Percentiles rank a stretch among this genome's conserved stretches.
Conservation (phyloP, 164 flowering plant genomes). For the Amborella trichopoda region DNA sequence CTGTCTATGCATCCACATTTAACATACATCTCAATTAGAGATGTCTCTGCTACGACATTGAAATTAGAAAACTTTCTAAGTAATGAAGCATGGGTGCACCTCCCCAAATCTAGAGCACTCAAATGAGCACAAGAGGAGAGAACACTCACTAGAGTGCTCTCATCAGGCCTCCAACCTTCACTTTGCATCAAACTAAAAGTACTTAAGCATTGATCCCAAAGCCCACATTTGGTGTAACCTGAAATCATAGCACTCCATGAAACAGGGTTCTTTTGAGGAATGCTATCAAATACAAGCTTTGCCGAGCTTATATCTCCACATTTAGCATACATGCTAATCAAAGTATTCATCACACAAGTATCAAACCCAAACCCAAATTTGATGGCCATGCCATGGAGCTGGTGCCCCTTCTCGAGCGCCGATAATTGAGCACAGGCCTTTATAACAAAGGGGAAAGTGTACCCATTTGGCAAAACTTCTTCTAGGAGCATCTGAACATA, state of each 20-base stretch:
- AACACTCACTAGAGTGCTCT: conserved; percentile 56
- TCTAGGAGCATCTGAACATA: conserved; percentile 46
- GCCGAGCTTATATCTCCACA: conserved; percentile 34
- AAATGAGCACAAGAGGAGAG: conserved; percentile 63
- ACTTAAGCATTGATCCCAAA: conserved; percentile 53
- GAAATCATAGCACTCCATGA: conserved; percentile 85
- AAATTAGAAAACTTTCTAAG: conserved; percentile 40
- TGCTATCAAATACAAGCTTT: conserved; percentile 35
- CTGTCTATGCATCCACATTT: conserved; percentile 60
- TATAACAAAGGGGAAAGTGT: conserved; percentile 55
- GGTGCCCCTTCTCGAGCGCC: conserved; percentile 38
- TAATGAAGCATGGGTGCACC: conserved; percentile 40
- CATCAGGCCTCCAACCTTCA: conserved; percentile 57
- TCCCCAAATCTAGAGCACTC: conserved; percentile 55
- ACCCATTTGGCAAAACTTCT: conserved; percentile 44
- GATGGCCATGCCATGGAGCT: conserved; percentile 54
- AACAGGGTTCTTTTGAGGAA: conserved; percentile 43
- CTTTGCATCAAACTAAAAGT: conserved; percentile 38
- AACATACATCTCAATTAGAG: conserved; percentile 67
- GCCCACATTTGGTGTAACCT: conserved; percentile 41
- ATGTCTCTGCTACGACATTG: conserved; percentile 53
- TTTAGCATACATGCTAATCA: conserved; percentile 76
- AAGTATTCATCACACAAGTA: conserved; percentile 66
- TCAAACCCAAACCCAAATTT: conserved; percentile 56
- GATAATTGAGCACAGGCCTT: conserved; percentile 44